A percentile compares a stretch with the other conserved stretches of the same genome.
Conservation (phyloP, 148 eudicot genomes). For the Amaranthus cruentus region DNA sequence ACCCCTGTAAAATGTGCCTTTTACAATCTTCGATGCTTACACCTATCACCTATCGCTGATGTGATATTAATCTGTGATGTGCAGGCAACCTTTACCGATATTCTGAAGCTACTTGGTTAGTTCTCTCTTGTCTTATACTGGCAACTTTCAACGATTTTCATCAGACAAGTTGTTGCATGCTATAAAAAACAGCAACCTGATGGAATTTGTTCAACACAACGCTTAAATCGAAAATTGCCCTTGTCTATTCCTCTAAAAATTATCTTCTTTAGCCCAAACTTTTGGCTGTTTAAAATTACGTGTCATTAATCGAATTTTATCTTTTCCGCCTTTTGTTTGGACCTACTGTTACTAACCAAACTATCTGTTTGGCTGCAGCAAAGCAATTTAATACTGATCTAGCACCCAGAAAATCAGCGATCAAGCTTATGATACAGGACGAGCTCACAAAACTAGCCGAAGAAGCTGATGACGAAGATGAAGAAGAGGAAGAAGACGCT, state of each 20-base stretch:
- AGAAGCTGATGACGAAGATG: constrained; percentile 83
- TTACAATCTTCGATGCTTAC: background rate
- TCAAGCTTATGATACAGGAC: constrained; percentile 85
- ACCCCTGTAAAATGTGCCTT: background rate
- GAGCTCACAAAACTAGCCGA: constrained; percentile 92
- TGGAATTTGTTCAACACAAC: no score
- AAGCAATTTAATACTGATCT: constrained; percentile 60
- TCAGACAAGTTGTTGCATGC: background rate
- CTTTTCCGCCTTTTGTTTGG: background rate
- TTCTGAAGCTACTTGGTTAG: constrained; percentile 85
- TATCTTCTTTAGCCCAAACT: no score
- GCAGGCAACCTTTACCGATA: constrained; percentile 97
- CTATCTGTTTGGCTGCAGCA: constrained; percentile 35
- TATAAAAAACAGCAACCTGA: background rate
- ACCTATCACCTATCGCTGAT: constrained; percentile 11
- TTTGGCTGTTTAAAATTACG: no score
- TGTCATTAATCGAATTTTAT: no score
- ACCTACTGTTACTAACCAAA: background rate
- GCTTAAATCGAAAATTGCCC: no score
- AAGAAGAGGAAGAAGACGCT: constrained; percentile 44
- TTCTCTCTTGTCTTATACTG: background rate
- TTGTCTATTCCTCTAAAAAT: no score
- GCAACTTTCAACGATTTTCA: background rate
- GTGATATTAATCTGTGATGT: constrained; percentile 9
- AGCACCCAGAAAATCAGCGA: constrained; percentile 51